These are phyloP conservation scores for Casaregolazyma lundiana DNA, from an alignment of 1,139 yeast genomes.

Conservation along the genomic window DNA sequence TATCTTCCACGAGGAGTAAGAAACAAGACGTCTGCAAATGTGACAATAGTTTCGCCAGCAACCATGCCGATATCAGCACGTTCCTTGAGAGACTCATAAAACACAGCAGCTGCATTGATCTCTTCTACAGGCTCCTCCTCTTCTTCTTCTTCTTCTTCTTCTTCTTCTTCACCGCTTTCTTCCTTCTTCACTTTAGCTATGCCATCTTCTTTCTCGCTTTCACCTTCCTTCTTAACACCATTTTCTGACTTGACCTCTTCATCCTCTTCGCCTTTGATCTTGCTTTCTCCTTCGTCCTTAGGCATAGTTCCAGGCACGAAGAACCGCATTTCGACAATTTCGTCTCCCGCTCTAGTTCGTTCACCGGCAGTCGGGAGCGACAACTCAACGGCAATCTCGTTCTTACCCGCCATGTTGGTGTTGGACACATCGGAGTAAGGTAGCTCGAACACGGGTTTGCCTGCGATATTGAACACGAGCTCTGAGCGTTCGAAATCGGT, in stretches of 20 bases:
- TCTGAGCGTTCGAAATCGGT: constrained; percentile 91
- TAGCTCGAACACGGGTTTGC: constrained; percentile 86
- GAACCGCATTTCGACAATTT: constrained; percentile 88
- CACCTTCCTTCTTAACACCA: constrained; percentile 4
- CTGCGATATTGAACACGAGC: constrained; percentile 76
- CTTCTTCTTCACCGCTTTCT: constrained; percentile 35
- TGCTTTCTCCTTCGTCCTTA: constrained; percentile 36
- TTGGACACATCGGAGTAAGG: constrained; percentile 79
- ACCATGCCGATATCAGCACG: constrained; percentile 96
- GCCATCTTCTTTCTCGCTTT: constrained; percentile 32
- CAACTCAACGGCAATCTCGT: constrained; percentile 89
- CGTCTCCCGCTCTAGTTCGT: constrained; percentile 78
- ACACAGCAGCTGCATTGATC: constrained; percentile 72
- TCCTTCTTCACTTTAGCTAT: constrained; percentile 37
- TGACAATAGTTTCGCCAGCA: constrained; percentile 95
- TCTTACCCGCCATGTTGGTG: constrained; percentile 87
- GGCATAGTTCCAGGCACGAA: constrained; percentile 80
- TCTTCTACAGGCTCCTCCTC: constrained; percentile 49
- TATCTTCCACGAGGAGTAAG: constrained; percentile 96
- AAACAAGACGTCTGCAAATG: constrained; percentile 86
- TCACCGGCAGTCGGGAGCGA: constrained; percentile 56
- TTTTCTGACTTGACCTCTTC: constrained; percentile 13
- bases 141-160: constrained; percentile 35
- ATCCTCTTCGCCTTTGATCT: constrained; percentile 34
- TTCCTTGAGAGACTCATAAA: constrained; percentile 87